These are phyloP conservation scores for Claviceps spartinae DNA, from an alignment of 2,329 filamentous ascomycete genomes.

Conservation along the genomic window DNA sequence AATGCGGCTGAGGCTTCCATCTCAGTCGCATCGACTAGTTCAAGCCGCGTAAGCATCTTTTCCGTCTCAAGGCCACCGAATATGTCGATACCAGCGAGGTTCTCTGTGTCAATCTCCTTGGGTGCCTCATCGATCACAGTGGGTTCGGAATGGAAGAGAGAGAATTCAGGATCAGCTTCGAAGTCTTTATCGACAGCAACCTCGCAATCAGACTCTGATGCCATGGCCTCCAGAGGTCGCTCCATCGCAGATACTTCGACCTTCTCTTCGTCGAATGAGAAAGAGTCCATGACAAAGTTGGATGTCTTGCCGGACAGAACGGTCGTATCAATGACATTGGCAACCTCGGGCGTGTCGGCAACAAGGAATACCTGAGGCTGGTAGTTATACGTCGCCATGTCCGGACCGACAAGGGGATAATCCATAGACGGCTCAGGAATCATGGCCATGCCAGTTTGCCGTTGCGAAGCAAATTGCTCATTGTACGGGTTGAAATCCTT, in stretches of 20 bases:
- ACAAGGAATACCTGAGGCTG: slow-evolving; percentile 58
- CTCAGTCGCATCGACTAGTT: slow-evolving; percentile 47
- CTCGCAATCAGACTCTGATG: slow-evolving; percentile 15
- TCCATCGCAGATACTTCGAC: slow-evolving; percentile 42
- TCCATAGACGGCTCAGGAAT: slow-evolving; percentile 69
- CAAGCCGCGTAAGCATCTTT: slow-evolving; percentile 49
- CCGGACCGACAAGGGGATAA: slow-evolving; percentile 55
- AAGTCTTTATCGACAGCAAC: slow-evolving; percentile 38
- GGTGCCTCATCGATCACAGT: slow-evolving; percentile 13
- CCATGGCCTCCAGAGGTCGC: slow-evolving; percentile 25
- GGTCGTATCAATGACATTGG: slow-evolving; percentile 43
- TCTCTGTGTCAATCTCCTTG: slow-evolving; percentile 29
- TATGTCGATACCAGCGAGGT: slow-evolving; percentile 25
- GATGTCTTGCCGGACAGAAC: slow-evolving; percentile 59
- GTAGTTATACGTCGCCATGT: slow-evolving; percentile 41
- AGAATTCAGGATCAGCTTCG: slow-evolving; percentile 48
- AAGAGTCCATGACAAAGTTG: slow-evolving; percentile 34
- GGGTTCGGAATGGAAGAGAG: slow-evolving; percentile 40
- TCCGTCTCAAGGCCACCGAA: slow-evolving; percentile 45
- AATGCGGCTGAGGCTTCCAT: slow-evolving; percentile 30
- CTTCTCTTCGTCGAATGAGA: slow-evolving; percentile 37
- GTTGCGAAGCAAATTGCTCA: slow-evolving; percentile 40
- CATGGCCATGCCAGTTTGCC: slow-evolving; percentile 69
- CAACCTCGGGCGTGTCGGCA: slow-evolving; percentile 57
- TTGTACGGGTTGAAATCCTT: slow-evolving; percentile 55